Conservation (phyloP, 371 early-diverging fungal species). For the Thermomucor indicae-seudaticae region DNA sequence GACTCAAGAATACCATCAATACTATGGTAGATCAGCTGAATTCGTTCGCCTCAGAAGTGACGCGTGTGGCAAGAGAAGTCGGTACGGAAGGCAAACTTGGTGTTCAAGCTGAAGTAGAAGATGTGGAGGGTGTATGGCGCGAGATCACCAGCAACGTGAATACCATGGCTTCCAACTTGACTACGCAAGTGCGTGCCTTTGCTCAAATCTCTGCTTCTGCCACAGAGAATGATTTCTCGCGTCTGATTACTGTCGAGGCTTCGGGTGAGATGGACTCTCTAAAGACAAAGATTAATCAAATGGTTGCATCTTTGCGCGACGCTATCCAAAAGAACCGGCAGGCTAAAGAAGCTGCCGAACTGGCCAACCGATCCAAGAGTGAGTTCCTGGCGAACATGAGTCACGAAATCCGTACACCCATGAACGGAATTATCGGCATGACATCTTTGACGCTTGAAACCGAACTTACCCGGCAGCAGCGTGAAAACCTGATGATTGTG, state of each 20-base stretch:
- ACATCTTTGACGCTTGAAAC: slow-evolving; percentile 55
- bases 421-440: slow-evolving; percentile 64
- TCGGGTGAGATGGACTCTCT: slow-evolving; percentile 66
- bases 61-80: slow-evolving; percentile 34
- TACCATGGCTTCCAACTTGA: slow-evolving; percentile 41
- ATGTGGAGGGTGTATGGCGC: slow-evolving; percentile 48
- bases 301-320: slow-evolving; percentile 55
- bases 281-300: slow-evolving; percentile 67
- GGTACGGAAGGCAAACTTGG: slow-evolving; percentile 47
- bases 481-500: slow-evolving; percentile 66
- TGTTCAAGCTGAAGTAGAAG: slow-evolving; percentile 27
- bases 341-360: slow-evolving; percentile 36
- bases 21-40: slow-evolving; percentile 43
- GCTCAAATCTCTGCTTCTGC: slow-evolving; percentile 51
- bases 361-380: slow-evolving; percentile 62
- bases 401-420: slow-evolving; percentile 58
- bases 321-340: slow-evolving; percentile 60
- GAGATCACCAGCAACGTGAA: slow-evolving; percentile 47
- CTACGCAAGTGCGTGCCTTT: slow-evolving; percentile 48
- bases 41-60: slow-evolving; percentile 34
- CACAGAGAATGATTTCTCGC: slow-evolving; percentile 55
- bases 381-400: slow-evolving; percentile 68
- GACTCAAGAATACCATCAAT: slow-evolving; percentile 35
- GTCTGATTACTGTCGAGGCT: slow-evolving; percentile 61
- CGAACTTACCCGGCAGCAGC: slow-evolving; percentile 63